Conservation (phyloP, 306 rosid genomes). For the Herpetospermum pedunculosum region DNA sequence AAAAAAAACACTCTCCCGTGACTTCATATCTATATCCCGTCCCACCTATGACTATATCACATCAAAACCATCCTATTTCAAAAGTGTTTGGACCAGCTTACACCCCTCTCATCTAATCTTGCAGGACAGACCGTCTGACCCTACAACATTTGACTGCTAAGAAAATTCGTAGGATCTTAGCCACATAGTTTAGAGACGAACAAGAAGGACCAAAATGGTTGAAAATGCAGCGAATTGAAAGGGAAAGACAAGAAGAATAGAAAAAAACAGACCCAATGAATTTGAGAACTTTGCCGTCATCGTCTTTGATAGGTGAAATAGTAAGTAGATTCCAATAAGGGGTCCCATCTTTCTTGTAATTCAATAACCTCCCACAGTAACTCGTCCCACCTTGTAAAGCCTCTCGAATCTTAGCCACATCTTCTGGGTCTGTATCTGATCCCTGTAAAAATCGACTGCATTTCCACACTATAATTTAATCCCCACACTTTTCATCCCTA, state of each 20-base stretch:
- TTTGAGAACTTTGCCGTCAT: constrained; percentile 63
- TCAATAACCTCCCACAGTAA: constrained; percentile 77
- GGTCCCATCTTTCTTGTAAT: constrained; percentile 93
- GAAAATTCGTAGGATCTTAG: too few species aligned
- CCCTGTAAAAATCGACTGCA: constrained; percentile 94
- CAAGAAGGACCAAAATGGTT: too few species aligned
- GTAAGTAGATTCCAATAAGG: constrained; percentile 94
- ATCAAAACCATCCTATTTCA: too few species aligned
- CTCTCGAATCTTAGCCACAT: constrained; percentile 70
- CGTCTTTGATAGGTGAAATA: constrained; percentile 78
- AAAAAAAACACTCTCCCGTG: not conserved
- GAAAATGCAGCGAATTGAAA: not conserved
- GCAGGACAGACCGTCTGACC: too few species aligned
- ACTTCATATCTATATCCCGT: not conserved
- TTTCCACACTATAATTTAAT: not conserved
- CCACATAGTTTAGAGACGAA: too few species aligned
- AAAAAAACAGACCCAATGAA: constrained; percentile 68
- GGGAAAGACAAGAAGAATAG: not conserved
- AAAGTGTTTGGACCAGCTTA: too few species aligned
- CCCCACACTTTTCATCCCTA: too few species aligned
- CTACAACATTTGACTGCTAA: too few species aligned
- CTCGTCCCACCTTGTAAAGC: constrained; percentile 37
- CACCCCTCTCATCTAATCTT: too few species aligned
- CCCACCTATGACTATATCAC: not conserved
- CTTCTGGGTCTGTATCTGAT: constrained; percentile 58